Base-by-base conservation (phyloP, 495 filamentous ascomycete species). In the Penicillium desertorum region DNA sequence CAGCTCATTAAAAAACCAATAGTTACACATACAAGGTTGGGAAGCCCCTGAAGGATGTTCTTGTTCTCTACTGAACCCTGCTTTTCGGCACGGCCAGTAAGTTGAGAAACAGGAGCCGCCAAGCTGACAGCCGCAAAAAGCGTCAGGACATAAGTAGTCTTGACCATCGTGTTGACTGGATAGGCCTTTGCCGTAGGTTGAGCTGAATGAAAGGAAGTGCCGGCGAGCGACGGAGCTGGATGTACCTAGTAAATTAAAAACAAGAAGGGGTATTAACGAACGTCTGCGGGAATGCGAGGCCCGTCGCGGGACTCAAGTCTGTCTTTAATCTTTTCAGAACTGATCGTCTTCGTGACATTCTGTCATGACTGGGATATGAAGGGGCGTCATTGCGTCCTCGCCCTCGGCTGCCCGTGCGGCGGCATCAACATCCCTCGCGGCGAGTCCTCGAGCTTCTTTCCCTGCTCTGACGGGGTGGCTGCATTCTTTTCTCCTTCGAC, bases 71-170 rank as follows among this genome's bases (percentile, higher is more conserved):
- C 27, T 14, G 45, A 34, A 0, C 14, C 30, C 11, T 47, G 11
- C 25, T 32, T 34, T 1, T 32, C 45, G 4, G 20, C 47, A 37
- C 56, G 59, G 7, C 34, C 45, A 32, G 43, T 39, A 5, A 48
- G 41, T 25, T 58, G 58, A 11, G 50, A 29, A 45, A 69, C 10
- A 6, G 66, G 66, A 2, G 61, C 66, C 16, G 66, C 66, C 44
- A 69, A 19, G 46, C 64, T 64, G 57, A 64, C 36, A 19, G 66
- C 66, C 11, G 57, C 62, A 51, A 66, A 66, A 23, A 69, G 59
- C 36, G 64, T 62, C 5, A 69, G 56, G 8, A 61, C 64, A 30
- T 67, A 64, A 34, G 59, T 64, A 39, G 64, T 57, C 59, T 69
- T 69, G 10, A 69, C 66, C 66, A 69, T 67, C 2, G 44, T 69